Base-by-base conservation (phyloP, 2,329 filamentous ascomycete genomes). In the Mollisia scopiformis region DNA sequence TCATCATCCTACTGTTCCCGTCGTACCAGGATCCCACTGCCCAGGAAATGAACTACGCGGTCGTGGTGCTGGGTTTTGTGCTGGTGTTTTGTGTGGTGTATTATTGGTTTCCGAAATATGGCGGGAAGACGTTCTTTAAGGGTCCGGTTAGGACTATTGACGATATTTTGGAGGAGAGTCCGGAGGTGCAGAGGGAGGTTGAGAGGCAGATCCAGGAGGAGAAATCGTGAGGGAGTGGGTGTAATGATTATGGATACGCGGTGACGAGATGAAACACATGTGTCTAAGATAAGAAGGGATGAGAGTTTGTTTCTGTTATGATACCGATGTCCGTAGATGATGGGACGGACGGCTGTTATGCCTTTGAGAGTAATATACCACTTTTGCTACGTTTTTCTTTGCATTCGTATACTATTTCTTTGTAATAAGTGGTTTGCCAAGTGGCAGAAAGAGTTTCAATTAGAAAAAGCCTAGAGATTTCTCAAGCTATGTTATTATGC, bases 31-130 rank as follows among this genome's bases (percentile, higher is more conserved):
- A 65, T 25, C 69, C 71, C 0, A 61, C 59, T 10, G 53, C 64
- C 1, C 54, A 71, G 21, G 66, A 73, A 41, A 73, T 73, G 72
- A 73, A 73, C 41, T 74, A 73, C 58, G 72, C 71, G 0, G 66
- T 73, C 27, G 71, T 64, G 14, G 71, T 73, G 2, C 41, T 73
- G 16, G 72, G 71, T 0, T 69, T 67, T 46, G 72, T 74, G 6
- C 43, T 73, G 5, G 27, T 72, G 3, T 72, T 72, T 52, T 74
- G 71, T 61, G 59, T 73, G 13, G 65, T 53, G 8, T 74, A 73
- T 63, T 74, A 71, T 59, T 73, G 58, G 35, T 50, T 69, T 16
- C 72, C 71, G 1, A 64, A 61, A 14, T 67, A 66, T 43, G 72
- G 71, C 1, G 72, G 71, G 1, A 72, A 68, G 59, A 72, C 70